Base-by-base conservation (phyloP, 305 asterid genomes). In the Fraxinus floribunda region DNA sequence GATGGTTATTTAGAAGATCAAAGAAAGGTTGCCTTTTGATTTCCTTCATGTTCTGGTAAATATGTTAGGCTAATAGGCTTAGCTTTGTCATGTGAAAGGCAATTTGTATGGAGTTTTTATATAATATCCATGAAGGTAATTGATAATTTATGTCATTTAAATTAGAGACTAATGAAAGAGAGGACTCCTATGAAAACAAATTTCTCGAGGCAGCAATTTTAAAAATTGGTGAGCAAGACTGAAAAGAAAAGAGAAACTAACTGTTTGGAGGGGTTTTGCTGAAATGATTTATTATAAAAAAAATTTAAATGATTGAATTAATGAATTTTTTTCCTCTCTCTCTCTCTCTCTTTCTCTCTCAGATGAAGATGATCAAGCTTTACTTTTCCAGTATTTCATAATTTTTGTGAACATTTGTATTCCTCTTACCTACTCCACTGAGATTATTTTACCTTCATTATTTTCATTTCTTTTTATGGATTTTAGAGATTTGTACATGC, bases 1-100 rank as follows among this genome's bases (percentile, higher is more conserved):
- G 84, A 88, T 72, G 93, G 89, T 78, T 94, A 94, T 86, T 85
- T 93, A 36, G 77, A 88, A 80, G 94, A 94, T 88, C 87, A 84
- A 41, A 85, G 88, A 85, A 94, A 95, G 97, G 99, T 95, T 66
- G 32, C 71, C 39, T 46, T 38, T 80, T 80, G 64, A 39, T 41
- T 62, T 83, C 35, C 73, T 3, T 38, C 15, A 5, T 62, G 78
- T 20, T 55, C 34, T 35, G 75, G 76, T 52, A 57, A 72, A 49
- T 20, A 4, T 77, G 73, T 64, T 34, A 24, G 30, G 0, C 24
- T 22, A 22, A 22, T 22, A 22, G 24, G 75, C n/a, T 15, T 20
- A 7, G 22, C 26, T 72, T 20, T 32, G 15, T 32, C 6, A 0
- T 11, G 64, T 13, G 30, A 34, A 29, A 46, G 29, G 6, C 4